phyloP scores from a whole-genome alignment of 2,329 filamentous ascomycete species.

The Ceratocystis diversiconidia region DNA sequence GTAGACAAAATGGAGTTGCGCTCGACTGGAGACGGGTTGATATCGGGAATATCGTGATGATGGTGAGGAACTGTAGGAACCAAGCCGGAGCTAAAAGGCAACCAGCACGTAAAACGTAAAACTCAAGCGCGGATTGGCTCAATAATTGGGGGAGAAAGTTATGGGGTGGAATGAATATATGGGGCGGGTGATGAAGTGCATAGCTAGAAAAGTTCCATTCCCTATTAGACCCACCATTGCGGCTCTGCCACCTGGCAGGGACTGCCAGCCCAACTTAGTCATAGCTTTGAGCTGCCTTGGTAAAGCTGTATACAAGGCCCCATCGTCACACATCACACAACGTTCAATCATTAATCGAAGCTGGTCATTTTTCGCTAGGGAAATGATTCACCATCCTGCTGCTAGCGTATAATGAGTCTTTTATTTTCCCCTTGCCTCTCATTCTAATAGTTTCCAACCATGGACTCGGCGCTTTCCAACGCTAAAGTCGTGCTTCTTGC shows the following conservation, averaged over 20 bases:
- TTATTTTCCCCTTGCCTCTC: not conserved
- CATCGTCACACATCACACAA: not conserved
- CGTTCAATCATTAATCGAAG: not conserved
- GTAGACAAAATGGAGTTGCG: not conserved
- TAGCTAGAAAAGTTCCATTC: not conserved
- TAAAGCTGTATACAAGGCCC: not conserved
- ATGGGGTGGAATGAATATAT: not conserved
- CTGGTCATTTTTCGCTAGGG: not conserved
- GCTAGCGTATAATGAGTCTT: not conserved
- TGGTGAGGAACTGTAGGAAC: not conserved
- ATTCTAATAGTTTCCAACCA: conserved; percentile 22
- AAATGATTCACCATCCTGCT: not conserved
- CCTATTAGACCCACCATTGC: not conserved
- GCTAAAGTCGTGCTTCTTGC: conserved; percentile 61
- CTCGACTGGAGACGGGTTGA: not conserved
- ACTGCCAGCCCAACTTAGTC: not conserved
- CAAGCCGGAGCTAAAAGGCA: not conserved
- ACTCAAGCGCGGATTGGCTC: not conserved
- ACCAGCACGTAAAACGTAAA: not conserved
- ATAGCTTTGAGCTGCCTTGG: not conserved
- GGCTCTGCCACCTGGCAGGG: not conserved
- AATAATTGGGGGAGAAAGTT: not conserved
- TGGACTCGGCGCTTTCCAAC: conserved; percentile 38
- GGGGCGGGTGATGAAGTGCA: not conserved
- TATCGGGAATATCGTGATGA: not conserved